phyloP scores from a whole-genome alignment of 2,329 filamentous ascomycete genomes.

The Fusarium poae region DNA sequence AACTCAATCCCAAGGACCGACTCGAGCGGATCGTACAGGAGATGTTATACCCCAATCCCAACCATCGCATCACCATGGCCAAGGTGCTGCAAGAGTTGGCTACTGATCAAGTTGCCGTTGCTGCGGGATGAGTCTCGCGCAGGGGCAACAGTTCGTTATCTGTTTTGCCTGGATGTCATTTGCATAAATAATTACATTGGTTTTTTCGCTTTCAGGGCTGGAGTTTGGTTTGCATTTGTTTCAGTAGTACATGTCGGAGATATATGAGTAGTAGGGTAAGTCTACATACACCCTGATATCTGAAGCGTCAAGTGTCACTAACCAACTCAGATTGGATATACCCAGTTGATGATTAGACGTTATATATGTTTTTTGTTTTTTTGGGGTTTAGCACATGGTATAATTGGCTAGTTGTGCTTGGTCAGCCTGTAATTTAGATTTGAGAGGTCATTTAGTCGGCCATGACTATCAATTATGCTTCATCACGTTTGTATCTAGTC shows the following conservation, averaged over 20 bases:
- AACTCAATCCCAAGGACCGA: conserved; percentile 61
- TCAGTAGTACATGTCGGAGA: conserved; percentile 18
- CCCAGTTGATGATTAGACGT: conserved; percentile 33
- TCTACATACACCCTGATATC: background rate
- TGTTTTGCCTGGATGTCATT: conserved; percentile 18
- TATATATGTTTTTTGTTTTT: conserved; percentile 2
- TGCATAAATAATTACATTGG: conserved; percentile 15
- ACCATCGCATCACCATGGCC: conserved; percentile 67
- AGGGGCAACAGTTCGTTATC: conserved; percentile 16
- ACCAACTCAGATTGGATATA: conserved; percentile 44
- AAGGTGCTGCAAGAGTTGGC: conserved; percentile 62
- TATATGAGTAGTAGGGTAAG: conserved; percentile 41
- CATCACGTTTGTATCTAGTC: conserved; percentile 10
- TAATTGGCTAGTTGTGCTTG: conserved; percentile 1
- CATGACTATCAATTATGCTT: conserved; percentile 20
- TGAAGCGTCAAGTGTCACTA: conserved; percentile 8
- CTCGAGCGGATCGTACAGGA: conserved; percentile 66
- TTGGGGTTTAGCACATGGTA: conserved; percentile 8
- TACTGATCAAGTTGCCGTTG: conserved; percentile 41
- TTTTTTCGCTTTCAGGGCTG: conserved; percentile 27
- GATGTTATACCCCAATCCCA: conserved; percentile 66
- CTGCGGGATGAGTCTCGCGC: conserved; percentile 23
- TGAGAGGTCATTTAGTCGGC: conserved; percentile 14
- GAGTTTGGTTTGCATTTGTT: conserved; percentile 29
- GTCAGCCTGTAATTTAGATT: conserved; percentile 36